Conservation (phyloP, 2,329 filamentous ascomycete species). For the Pseudohalonectria lignicola region DNA sequence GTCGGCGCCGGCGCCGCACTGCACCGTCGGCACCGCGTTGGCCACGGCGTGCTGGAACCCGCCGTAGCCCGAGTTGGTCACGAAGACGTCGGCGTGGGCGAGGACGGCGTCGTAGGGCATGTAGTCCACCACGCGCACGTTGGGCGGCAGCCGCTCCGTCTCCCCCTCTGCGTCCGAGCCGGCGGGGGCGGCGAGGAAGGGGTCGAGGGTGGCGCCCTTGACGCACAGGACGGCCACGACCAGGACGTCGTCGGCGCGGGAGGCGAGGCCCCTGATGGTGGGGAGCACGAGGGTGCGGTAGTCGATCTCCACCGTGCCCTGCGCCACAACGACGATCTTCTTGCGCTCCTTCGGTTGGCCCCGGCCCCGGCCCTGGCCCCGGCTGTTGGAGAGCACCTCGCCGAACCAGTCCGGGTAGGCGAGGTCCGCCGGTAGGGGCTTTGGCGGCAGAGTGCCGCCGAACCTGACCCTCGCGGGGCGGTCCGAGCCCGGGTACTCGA, state of each 20-base stretch:
- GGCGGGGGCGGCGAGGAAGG: too few species aligned
- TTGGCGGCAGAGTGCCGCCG: constrained; percentile 26
- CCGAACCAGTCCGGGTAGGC: constrained; percentile 33
- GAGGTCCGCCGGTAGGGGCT: constrained; percentile 14
- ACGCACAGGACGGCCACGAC: constrained; percentile 16
- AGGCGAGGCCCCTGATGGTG: constrained; percentile 27
- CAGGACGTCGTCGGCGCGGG: constrained; percentile 22
- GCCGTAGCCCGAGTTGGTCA: constrained; percentile 38
- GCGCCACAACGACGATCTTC: constrained; percentile 31
- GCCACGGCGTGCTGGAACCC: constrained; percentile 31
- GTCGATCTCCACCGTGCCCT: constrained; percentile 31
- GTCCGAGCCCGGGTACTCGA: constrained; percentile 26
- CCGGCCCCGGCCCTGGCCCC: constrained; percentile 5
- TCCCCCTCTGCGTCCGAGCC: too few species aligned
- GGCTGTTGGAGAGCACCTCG: constrained; percentile 17
- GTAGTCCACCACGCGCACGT: constrained; percentile 32
- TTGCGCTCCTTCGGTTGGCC: constrained; percentile 15
- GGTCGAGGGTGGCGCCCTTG: neutral
- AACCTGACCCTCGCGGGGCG: constrained; percentile 27
- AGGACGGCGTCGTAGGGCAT: constrained; percentile 35
- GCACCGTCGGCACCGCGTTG: constrained; percentile 34
- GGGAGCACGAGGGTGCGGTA: constrained; percentile 31
- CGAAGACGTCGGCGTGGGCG: constrained; percentile 29
- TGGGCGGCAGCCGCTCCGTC: constrained; percentile 13
- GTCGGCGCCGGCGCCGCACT: constrained; percentile 28